Base-by-base conservation (phyloP, 2,329 filamentous ascomycete genomes). In the Periconia sp. region DNA sequence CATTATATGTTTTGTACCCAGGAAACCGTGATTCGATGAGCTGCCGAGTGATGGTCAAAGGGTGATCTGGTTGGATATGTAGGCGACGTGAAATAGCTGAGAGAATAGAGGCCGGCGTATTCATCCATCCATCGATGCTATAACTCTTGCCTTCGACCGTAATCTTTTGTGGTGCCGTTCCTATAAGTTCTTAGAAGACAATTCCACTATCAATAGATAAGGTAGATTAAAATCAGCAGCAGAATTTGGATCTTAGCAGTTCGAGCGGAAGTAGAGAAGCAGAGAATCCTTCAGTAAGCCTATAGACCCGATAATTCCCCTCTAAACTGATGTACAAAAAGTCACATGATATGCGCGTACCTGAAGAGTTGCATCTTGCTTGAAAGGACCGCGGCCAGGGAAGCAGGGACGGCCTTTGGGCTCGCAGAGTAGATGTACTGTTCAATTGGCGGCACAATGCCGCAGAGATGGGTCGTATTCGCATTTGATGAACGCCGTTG, bases 21-120 rank as follows among this genome's bases (percentile, higher is more conserved):
- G 89, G 85, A 67, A 97, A 99, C 50, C 87, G 85, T 40, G 89
- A 90, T 74, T 97, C 89, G 64, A 99, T 95, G 50, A 99, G 86
- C 60, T 91, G 84, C 26, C 94, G 85, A 9, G 94, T 97, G 61
- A 97, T 95, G 56, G 83, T 84, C 24, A 99, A 79, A 17, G 94
- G 94, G 65, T 99, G 94, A 70, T 96, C 86, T 48, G 86, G 82
- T 64, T 94, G 85, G n/a, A 95, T 80, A 71, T 99, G 94, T n/a
- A 99, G 79, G 40, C 82, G 84, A 49, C 90, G 87, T 33, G 84
- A 80, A 34, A 95, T 81, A 43, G 88, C 84, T 16, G 84, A 77
- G 34, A 91, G 74, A 50, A 99, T 92, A 41, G 85, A 87, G 18
- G 80, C 60, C 3, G 92, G 85, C 11, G 88, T 80, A 71, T 99